A percentile compares a stretch with the other conserved stretches of the same genome.
Conservation (phyloP, 768 basidiomycete species). For the Candolleomyces efflorescens region DNA sequence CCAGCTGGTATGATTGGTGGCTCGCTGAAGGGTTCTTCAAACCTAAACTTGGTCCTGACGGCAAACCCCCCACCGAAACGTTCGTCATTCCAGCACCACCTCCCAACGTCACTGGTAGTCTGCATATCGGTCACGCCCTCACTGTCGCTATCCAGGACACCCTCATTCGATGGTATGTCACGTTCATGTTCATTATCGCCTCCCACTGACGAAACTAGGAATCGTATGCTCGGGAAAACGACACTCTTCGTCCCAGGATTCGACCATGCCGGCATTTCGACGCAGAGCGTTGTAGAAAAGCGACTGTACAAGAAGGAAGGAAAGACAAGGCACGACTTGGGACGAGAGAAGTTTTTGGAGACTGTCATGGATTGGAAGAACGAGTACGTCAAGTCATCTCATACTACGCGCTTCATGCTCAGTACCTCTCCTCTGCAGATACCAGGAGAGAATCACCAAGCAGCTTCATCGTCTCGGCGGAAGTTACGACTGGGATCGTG, state of each 20-base stretch:
- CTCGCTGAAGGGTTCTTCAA: conserved; percentile 84
- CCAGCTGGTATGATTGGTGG: conserved; percentile 99
- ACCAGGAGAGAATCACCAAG: conserved; percentile 88
- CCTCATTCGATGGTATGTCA: conserved; percentile 79
- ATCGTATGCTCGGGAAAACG: conserved; percentile 93
- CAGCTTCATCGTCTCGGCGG: conserved; percentile 88
- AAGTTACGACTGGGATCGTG: conserved; percentile 92
- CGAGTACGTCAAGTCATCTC: conserved; percentile 52
- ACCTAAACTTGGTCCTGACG: conserved; percentile 49
- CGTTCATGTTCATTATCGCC: neutral
- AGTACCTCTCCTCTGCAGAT: conserved; percentile 43
- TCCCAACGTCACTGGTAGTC: conserved; percentile 92
- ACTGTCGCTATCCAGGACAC: conserved; percentile 90
- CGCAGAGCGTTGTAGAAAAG: conserved; percentile 96
- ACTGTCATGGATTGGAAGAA: conserved; percentile 97
- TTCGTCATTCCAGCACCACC: conserved; percentile 92
- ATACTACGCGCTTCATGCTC: neutral
- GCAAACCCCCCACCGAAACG: conserved; percentile 42
- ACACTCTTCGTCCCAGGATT: conserved; percentile 91
- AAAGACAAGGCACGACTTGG: conserved; percentile 88
- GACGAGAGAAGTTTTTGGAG: conserved; percentile 85
- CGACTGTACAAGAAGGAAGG: conserved; percentile 80
- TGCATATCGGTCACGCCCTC: conserved; percentile 95
- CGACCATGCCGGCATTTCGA: conserved; percentile 98
- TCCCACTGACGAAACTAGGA: conserved; percentile 48